Percentiles rank a stretch among this genome's conserved stretches.
These are phyloP conservation scores for Aspergillus avenaceus DNA, from an alignment of 495 filamentous ascomycete genomes.

Conservation along the genomic window DNA sequence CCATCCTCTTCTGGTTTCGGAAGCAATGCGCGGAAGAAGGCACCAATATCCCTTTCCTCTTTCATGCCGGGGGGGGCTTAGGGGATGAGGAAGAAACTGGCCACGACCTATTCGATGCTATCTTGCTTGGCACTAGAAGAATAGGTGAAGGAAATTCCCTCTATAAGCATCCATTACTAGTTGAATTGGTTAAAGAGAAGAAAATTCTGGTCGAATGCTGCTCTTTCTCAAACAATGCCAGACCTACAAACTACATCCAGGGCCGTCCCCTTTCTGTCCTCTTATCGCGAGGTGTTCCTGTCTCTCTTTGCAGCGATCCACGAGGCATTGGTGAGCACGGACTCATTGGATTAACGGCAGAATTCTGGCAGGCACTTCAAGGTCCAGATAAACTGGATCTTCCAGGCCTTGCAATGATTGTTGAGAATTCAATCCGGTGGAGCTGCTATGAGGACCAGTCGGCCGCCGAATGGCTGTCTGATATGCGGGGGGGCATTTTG, in stretches of 20 bases:
- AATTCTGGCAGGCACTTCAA: slow-evolving; percentile 90
- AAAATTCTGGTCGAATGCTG: slow-evolving; percentile 84
- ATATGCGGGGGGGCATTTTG: slow-evolving; percentile 65
- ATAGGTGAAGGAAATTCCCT: slow-evolving; percentile 87
- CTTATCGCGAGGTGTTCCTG: slow-evolving; percentile 67
- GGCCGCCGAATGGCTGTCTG: slow-evolving; percentile 62
- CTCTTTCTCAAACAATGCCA: slow-evolving; percentile 80
- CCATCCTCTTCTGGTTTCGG: slow-evolving; percentile 87
- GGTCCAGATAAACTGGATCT: slow-evolving; percentile 82
- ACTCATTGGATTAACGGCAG: slow-evolving; percentile 71
- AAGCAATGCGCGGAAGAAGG: slow-evolving; percentile 74
- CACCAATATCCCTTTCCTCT: slow-evolving; percentile 90
- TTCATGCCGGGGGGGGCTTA: slow-evolving; percentile 84
- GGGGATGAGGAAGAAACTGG: slow-evolving; percentile 74
- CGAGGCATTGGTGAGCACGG: slow-evolving; percentile 78
- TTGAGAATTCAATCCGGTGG: slow-evolving; percentile 89
- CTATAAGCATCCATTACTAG: slow-evolving; percentile 85
- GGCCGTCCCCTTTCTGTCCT: slow-evolving; percentile 79
- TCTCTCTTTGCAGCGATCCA: slow-evolving; percentile 78
- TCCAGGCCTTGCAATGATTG: slow-evolving; percentile 65
- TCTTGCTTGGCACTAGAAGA: slow-evolving; percentile 79
- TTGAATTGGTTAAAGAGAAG: slow-evolving; percentile 82
- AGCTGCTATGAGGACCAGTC: slow-evolving; percentile 80
- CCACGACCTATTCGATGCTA: slow-evolving; percentile 84
- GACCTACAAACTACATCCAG: slow-evolving; percentile 71